Base-by-base conservation (phyloP, 345 rosid genomes). In the Erodium maritimum region DNA sequence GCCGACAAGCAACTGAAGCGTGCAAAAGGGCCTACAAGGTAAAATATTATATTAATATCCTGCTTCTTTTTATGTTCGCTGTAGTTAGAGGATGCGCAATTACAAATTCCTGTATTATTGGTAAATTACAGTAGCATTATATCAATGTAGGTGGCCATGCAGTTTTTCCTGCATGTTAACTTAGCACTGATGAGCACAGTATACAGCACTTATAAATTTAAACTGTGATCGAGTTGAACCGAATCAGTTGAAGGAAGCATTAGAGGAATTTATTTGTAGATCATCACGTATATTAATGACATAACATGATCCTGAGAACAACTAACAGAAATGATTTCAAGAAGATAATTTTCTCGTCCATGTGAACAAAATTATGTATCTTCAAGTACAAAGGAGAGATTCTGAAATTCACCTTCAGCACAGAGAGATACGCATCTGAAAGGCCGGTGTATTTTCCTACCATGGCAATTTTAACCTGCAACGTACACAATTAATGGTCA, bases 401-500 rank as follows among this genome's bases (percentile, higher is more conserved):
- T 10, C 8, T 10, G 48, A 61, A 42, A 18, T 53, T 17, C 56
- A 85, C 99, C 96, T 87, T 84, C 55, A 76, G 54, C 23, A 94
- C 72, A 48, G 99, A 94, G 50, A 94, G 96, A 77, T 94, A 94
- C 0, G 97, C 71, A 80, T 94, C 99, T 5, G 95, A 77, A 65
- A 83, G 90, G 34, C 81, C 87, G 0, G 95, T 90, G 70, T 94
- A 94, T 69, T 94, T 94, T 51, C 99, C 99, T 60, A 94, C 97
- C 78, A 94, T 64, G 52, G 96, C 99, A 62, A 94, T 86, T 78
- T 66, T 84, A 55, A 90, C 99, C 99, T 90, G 78, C 29, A 75
- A 57, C 42, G 21, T 54, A 50, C 52, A 55, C 17, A 1, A 64
- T 24, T 56, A 54, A 34, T 22, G 64, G 37, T 55, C 57, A 52